Evolutionary conservation across 257 asterid species (phyloP).

Genomic region (Plantago ovata): DNA sequence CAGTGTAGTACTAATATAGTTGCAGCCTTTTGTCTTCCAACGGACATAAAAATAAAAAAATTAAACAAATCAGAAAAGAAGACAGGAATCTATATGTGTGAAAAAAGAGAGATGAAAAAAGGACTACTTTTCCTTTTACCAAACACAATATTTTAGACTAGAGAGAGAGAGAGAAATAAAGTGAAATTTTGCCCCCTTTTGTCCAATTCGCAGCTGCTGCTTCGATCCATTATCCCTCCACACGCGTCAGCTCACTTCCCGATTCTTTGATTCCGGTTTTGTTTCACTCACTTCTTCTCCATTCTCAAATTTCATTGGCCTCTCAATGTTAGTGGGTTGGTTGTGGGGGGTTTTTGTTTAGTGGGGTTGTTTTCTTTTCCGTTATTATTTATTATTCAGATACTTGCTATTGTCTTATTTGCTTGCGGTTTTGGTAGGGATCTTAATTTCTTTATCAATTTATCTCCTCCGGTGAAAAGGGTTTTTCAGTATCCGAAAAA

Average conservation of each 20-base stretch:
- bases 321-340: slow-evolving; percentile 29
- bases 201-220: slow-evolving; percentile 38
- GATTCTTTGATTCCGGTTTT: slow-evolving; percentile 28
- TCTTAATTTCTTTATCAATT: slow-evolving; percentile 40
- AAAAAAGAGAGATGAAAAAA: slow-evolving; percentile 17
- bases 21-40: slow-evolving; percentile 39
- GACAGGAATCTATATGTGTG: not conserved
- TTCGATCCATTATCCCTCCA: too few species aligned
- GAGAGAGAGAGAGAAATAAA: slow-evolving; percentile 43
- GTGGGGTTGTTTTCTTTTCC: slow-evolving; percentile 22
- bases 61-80: slow-evolving; percentile 12
- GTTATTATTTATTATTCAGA: slow-evolving; percentile 22
- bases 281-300: slow-evolving; percentile 15
- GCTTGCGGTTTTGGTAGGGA: slow-evolving; percentile 51
- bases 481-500: slow-evolving; percentile 13
- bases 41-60: slow-evolving; percentile 29
- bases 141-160: slow-evolving; percentile 23
- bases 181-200: slow-evolving; percentile 33
- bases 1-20: slow-evolving; percentile 1
- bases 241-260: slow-evolving; percentile 40
- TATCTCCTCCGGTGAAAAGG: too few species aligned
- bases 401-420: slow-evolving; percentile 47
- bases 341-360: slow-evolving; percentile 17
- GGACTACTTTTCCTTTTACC: slow-evolving; percentile 55
- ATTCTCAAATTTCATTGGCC: not conserved